These are phyloP conservation scores for Amanita brunnescens DNA, from an alignment of 768 basidiomycete species.

Conservation along the genomic window DNA sequence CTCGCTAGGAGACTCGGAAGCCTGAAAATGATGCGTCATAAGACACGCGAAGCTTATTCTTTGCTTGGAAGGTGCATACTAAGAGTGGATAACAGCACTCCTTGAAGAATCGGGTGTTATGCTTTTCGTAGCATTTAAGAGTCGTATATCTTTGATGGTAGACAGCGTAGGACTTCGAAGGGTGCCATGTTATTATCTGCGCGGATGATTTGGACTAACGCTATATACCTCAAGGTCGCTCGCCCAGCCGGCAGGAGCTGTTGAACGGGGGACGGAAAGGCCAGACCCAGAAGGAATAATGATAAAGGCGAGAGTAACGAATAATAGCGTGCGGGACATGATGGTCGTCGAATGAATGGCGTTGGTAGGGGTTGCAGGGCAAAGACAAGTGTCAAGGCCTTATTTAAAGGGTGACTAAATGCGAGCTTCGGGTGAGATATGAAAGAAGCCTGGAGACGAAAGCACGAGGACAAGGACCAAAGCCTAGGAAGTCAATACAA, in stretches of 20 bases:
- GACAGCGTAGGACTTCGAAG: conserved; percentile 33
- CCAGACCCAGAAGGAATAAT: conserved; percentile 31
- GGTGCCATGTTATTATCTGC: conserved; percentile 3
- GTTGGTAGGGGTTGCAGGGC: conserved; percentile 19
- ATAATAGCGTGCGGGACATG: conserved; percentile 32
- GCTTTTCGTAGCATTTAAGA: conserved; percentile 39
- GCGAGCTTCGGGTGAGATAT: conserved; percentile 21
- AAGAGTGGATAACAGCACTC: conserved; percentile 66
- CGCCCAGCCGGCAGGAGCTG: conserved; percentile 35
- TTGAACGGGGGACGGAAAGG: conserved; percentile 30
- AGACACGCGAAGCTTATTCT: not conserved
- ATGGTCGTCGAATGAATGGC: conserved; percentile 19
- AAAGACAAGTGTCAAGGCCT: conserved; percentile 12
- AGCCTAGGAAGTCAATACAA: conserved; percentile 10
- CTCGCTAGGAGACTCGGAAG: conserved; percentile 6
- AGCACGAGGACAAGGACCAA: conserved; percentile 20
- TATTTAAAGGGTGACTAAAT: conserved; percentile 17
- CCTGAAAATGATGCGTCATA: conserved; percentile 5
- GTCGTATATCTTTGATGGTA: conserved; percentile 61
- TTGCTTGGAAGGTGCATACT: conserved; percentile 25
- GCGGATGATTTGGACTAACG: not conserved
- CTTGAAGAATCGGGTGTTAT: conserved; percentile 50
- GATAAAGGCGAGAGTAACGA: conserved; percentile 35
- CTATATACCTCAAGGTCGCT: conserved; percentile 35
- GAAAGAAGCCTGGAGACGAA: conserved; percentile 22